phyloP scores from a whole-genome alignment of 169 alveolate species.

The Pseudocohnilembus persalinus region DNA sequence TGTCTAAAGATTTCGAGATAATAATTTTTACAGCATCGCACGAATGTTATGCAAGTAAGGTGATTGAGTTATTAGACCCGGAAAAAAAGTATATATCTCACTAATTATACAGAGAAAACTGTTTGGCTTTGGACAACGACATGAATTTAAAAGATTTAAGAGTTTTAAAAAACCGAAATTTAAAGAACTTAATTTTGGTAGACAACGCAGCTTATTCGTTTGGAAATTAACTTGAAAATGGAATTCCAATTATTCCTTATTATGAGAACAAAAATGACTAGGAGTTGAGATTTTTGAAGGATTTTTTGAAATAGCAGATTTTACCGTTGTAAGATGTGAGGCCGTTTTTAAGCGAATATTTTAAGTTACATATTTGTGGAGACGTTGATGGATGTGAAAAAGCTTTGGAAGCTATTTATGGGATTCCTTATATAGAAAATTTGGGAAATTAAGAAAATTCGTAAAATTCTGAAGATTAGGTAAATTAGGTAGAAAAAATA shows the following conservation, averaged over 20 bases:
- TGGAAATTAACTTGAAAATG: constrained; percentile 71
- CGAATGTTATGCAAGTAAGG: constrained; percentile 71
- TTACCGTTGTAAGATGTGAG: constrained; percentile 10
- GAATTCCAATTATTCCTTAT: constrained; percentile 78
- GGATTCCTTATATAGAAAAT: too few species aligned
- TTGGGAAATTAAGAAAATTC: too few species aligned
- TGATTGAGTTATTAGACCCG: constrained; percentile 73
- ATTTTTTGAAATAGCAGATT: neutral
- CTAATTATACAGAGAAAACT: constrained; percentile 68
- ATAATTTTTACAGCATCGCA: constrained; percentile 76
- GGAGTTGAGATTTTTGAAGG: constrained; percentile 44
- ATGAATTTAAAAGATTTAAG: constrained; percentile 67
- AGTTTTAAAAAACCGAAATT: constrained; percentile 49
- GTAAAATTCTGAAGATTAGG: too few species aligned
- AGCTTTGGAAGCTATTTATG: constrained; percentile 3
- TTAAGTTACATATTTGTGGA: constrained; percentile 1
- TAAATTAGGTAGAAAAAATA: too few species aligned
- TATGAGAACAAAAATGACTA: constrained; percentile 64
- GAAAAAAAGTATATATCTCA: constrained; percentile 47
- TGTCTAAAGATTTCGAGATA: constrained; percentile 56
- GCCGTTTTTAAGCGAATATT: neutral
- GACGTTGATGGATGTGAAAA: neutral
- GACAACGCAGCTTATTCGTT: constrained; percentile 77
- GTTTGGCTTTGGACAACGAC: constrained; percentile 51
- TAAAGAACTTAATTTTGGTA: constrained; percentile 62